These are phyloP conservation scores for Dactylonectria macrodidyma DNA, from an alignment of 2,329 filamentous ascomycete species.

Conservation along the genomic window DNA sequence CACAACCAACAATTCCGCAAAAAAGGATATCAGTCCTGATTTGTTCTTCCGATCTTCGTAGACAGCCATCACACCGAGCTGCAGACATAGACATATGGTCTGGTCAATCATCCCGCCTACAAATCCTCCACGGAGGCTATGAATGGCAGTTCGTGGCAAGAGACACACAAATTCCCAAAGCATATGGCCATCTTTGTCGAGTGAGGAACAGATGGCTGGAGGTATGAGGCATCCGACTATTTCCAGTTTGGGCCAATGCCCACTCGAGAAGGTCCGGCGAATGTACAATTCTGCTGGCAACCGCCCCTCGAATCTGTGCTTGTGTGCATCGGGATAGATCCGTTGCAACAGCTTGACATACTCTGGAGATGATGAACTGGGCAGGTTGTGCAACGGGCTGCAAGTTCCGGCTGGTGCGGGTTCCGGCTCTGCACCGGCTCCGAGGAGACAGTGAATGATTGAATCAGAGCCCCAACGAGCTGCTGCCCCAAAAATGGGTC, in stretches of 20 bases:
- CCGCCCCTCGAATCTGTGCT: neutral
- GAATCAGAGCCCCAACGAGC: neutral
- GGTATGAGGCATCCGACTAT: neutral
- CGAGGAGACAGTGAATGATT: neutral
- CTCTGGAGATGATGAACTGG: neutral
- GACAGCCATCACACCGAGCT: neutral
- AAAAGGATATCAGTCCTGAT: neutral
- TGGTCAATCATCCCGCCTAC: neutral
- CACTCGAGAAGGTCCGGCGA: rapidly evolving
- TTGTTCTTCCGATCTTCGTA: neutral
- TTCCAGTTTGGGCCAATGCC: rapidly evolving
- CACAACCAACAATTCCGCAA: neutral
- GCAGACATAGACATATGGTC: neutral
- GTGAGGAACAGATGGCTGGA: rapidly evolving
- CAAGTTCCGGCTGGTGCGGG: neutral
- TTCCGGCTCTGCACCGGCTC: neutral
- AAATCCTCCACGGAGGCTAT: no score
- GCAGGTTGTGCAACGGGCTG: slow-evolving; percentile 2
- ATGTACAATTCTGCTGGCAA: slow-evolving; percentile 13
- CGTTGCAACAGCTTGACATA: neutral
- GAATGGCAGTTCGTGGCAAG: neutral
- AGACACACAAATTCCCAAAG: slow-evolving; percentile 21
- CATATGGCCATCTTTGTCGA: neutral
- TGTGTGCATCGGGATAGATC: neutral
- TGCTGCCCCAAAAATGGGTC: neutral